Evolutionary conservation across 805 yeast species (phyloP).

Genomic region (Ogataea naganishii): DNA sequence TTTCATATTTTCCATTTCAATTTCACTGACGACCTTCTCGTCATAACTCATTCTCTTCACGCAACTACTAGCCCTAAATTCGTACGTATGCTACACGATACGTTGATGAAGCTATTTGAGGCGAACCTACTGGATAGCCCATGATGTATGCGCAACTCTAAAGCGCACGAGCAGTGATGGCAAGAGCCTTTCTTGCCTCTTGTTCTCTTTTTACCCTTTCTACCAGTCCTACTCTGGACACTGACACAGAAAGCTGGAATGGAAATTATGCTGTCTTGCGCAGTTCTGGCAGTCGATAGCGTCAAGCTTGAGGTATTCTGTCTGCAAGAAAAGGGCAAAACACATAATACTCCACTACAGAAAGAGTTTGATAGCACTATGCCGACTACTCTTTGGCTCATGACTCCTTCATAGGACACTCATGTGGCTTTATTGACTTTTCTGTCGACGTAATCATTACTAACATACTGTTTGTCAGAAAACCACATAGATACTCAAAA

Average conservation of each 20-base stretch:
- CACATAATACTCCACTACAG: conserved; percentile 13
- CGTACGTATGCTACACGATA: too few relatives aligned
- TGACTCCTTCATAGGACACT: conserved; percentile 40
- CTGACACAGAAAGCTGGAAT: conserved; percentile 20
- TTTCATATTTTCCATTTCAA: too few relatives aligned
- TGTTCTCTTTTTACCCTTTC: too few relatives aligned
- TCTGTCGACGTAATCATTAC: conserved; percentile 19
- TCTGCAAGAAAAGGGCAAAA: conserved; percentile 5
- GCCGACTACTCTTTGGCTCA: conserved; percentile 23
- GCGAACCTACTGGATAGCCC: too few relatives aligned
- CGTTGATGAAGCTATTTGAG: too few relatives aligned
- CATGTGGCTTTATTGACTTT: conserved; percentile 33
- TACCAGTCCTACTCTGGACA: conserved; percentile 1
- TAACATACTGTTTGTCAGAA: conserved; percentile 17
- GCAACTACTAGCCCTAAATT: too few relatives aligned
- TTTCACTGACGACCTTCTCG: too few relatives aligned
- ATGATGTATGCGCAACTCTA: too few relatives aligned
- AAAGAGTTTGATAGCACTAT: conserved; percentile 1
- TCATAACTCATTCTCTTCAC: too few relatives aligned
- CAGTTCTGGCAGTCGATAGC: conserved; percentile 6
- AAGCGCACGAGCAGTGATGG: too few relatives aligned
- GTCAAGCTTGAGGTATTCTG: conserved; percentile 3
- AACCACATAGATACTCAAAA: conserved; percentile 26
- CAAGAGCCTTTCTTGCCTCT: too few relatives aligned
- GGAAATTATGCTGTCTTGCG: conserved; percentile 21